Conservation (phyloP, 768 basidiomycete species). For the Suillus subluteus region DNA sequence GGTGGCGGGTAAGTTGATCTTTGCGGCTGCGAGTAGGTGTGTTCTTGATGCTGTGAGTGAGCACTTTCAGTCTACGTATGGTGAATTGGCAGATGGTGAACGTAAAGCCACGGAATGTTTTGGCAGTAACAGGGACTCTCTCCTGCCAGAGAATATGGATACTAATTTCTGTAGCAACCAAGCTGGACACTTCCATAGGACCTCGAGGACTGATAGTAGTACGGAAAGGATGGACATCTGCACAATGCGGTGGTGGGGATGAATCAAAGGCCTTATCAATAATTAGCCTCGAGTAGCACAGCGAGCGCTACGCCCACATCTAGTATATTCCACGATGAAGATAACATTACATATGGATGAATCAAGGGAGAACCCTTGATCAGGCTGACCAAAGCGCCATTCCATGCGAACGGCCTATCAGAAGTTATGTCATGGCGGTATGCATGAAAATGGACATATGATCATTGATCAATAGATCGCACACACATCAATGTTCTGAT, state of each 20-base stretch:
- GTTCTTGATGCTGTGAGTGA: not conserved
- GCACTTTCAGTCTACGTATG: not conserved
- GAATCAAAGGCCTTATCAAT: not conserved
- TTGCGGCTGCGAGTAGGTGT: not conserved
- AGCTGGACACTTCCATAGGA: not conserved
- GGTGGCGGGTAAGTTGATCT: not conserved
- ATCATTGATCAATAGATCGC: not conserved
- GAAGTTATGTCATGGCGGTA: not conserved
- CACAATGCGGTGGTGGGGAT: not conserved
- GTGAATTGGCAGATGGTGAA: not conserved
- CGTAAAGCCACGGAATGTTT: not conserved
- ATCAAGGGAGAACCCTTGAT: not conserved
- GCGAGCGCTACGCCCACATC: not conserved
- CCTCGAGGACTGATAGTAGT: not conserved
- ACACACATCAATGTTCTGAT: too few species aligned
- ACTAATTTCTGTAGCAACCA: not conserved
- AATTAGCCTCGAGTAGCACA: not conserved
- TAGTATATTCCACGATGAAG: not conserved
- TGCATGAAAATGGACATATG: not conserved
- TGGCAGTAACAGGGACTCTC: not conserved
- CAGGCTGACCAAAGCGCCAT: not conserved
- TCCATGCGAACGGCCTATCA: not conserved
- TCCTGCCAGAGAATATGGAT: not conserved
- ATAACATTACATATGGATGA: not conserved
- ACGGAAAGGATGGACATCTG: not conserved